Percentiles rank a stretch among this genome's conserved stretches.
Conservation (phyloP, 202 grass and related monocot genomes). For the Setaria italica region DNA sequence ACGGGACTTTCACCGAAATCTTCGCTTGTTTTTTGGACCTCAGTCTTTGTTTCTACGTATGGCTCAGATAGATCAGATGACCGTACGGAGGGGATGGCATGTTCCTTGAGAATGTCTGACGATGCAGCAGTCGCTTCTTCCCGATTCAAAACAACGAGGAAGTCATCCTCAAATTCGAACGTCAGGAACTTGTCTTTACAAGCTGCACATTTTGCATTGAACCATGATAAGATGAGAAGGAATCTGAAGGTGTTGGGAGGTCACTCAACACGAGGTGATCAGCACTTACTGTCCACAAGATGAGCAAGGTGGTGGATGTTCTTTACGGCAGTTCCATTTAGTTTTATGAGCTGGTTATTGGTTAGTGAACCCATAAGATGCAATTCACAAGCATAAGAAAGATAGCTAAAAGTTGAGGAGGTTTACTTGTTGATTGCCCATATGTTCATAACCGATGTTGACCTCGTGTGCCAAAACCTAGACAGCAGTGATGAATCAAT, state of each 20-base stretch:
- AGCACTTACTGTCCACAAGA: conserved; percentile 89
- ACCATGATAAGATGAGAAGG: conserved; percentile 10
- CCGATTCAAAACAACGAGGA: conserved; percentile 81
- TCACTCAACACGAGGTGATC: neutral
- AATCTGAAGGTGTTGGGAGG: neutral
- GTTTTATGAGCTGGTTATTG: conserved; percentile 75
- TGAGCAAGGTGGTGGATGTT: conserved; percentile 96
- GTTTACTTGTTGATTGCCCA: conserved; percentile 91
- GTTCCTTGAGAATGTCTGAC: conserved; percentile 75
- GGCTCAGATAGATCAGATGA: conserved; percentile 72
- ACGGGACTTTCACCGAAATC: conserved; percentile 87
- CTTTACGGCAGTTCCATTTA: conserved; percentile 89
- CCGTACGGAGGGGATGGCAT: conserved; percentile 84
- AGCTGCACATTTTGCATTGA: conserved; percentile 49
- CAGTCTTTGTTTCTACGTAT: conserved; percentile 59
- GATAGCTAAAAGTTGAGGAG: conserved; percentile 11
- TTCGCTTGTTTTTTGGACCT: conserved; percentile 52
- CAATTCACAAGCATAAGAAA: conserved; percentile 48
- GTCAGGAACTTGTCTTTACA: conserved; percentile 94
- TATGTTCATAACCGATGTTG: conserved; percentile 92
- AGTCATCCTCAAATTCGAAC: conserved; percentile 97
- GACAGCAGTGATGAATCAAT: conserved; percentile 35
- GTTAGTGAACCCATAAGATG: conserved; percentile 29
- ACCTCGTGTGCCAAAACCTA: conserved; percentile 91
- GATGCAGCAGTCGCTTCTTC: conserved; percentile 66